A percentile compares a stretch with the other conserved stretches of the same genome.
phyloP scores from a whole-genome alignment of 257 asterid genomes.

The Cinchona pubescens region DNA sequence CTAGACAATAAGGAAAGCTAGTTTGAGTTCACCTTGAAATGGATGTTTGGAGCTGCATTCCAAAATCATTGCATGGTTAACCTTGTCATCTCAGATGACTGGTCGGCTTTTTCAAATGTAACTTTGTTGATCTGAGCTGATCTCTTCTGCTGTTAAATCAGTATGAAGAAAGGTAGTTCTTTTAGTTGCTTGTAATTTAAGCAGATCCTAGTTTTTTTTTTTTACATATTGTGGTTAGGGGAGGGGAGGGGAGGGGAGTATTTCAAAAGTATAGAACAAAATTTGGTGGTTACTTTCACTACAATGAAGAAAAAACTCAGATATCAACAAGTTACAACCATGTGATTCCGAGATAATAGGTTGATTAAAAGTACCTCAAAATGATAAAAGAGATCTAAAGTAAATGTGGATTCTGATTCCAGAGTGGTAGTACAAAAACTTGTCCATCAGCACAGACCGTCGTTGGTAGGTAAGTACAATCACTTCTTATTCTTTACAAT shows the following conservation, averaged over 20 bases:
- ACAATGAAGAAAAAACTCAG: neutral
- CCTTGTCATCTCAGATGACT: neutral
- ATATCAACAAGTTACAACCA: neutral
- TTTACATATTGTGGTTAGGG: too few species aligned
- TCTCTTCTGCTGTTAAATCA: neutral
- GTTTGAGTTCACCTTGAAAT: neutral
- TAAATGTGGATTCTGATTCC: neutral
- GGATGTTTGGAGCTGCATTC: neutral
- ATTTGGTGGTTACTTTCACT: neutral
- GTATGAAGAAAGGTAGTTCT: neutral
- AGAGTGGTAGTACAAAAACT: neutral
- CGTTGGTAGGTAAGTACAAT: too few species aligned
- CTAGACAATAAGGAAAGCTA: slow-evolving; percentile 8
- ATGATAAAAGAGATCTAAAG: neutral
- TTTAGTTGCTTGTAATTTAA: neutral
- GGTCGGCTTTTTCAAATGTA: neutral
- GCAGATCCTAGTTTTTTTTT: neutral
- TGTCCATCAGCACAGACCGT: neutral
- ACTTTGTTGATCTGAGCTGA: neutral
- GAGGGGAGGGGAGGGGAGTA: neutral
- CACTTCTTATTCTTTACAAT: too few species aligned
- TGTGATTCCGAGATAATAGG: neutral
- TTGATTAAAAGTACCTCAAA: neutral
- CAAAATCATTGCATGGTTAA: neutral
- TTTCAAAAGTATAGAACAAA: neutral